Conservation (phyloP, 1,284 basidiomycete species). For the Cutaneotrichosporon arboriforme region DNA sequence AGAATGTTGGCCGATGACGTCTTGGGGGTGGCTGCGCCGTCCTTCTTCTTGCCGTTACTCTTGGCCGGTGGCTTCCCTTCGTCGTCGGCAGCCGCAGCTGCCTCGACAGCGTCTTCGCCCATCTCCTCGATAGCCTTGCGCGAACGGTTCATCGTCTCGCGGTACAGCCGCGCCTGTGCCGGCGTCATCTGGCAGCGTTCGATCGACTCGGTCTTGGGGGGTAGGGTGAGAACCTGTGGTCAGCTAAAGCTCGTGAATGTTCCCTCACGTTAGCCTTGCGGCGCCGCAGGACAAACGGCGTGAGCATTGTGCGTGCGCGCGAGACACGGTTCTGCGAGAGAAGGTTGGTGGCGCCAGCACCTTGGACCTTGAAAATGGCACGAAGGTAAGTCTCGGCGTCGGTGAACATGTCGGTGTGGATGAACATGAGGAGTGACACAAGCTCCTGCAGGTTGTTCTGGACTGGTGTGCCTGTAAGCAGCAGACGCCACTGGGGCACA, state of each 20-base stretch:
- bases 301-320: slow-evolving; percentile 98
- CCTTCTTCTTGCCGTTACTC: slow-evolving; percentile 47
- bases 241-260: background rate
- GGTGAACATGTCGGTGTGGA: slow-evolving; percentile 83
- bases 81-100: slow-evolving; percentile 36
- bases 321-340: slow-evolving; percentile 87
- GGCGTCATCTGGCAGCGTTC: slow-evolving; percentile 92
- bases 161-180: slow-evolving; percentile 77
- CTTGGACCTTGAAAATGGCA: slow-evolving; percentile 94
- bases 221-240: slow-evolving; percentile 76
- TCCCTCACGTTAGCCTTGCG: slow-evolving; percentile 76
- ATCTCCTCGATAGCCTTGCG: slow-evolving; percentile 67
- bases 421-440: slow-evolving; percentile 98
- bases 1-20: slow-evolving; percentile 65
- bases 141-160: slow-evolving; percentile 74
- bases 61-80: slow-evolving; percentile 44
- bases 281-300: slow-evolving; percentile 91
- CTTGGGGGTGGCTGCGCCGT: slow-evolving; percentile 59
- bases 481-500: slow-evolving; percentile 78
- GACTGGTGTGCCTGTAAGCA: slow-evolving; percentile 92
- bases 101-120: slow-evolving; percentile 52
- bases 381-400: slow-evolving; percentile 69
- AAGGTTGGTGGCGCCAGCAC: slow-evolving; percentile 59
- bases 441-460: slow-evolving; percentile 77
- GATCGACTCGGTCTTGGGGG: slow-evolving; percentile 84